These are phyloP conservation scores for Pichia phayaonensis DNA, from an alignment of 805 yeast species.

Conservation along the genomic window DNA sequence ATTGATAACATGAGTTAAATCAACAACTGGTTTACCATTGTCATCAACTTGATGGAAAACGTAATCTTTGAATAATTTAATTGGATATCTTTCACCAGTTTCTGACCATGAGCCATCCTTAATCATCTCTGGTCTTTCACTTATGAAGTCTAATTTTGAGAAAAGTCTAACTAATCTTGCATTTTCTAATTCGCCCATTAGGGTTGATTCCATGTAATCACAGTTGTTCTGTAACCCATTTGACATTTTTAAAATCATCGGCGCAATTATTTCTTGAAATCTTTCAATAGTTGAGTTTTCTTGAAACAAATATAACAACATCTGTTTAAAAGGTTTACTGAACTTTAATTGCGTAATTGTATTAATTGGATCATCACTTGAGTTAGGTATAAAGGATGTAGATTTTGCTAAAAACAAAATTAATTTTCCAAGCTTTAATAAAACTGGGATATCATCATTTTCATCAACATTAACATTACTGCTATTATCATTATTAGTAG, in stretches of 20 bases:
- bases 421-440: conserved; percentile 49
- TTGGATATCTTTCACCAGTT: conserved; percentile 65
- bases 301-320: conserved; percentile 32
- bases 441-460: conserved; percentile 39
- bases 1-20: conserved; percentile 71
- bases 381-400: conserved; percentile 18
- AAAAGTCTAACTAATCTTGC: conserved; percentile 77
- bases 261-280: conserved; percentile 34
- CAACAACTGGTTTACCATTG: conserved; percentile 67
- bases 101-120: conserved; percentile 59
- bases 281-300: conserved; percentile 23
- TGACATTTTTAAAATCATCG: conserved; percentile 38
- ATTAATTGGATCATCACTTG: conserved; percentile 16
- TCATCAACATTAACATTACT: conserved; percentile 16
- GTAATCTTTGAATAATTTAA: conserved; percentile 71
- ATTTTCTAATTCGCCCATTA: conserved; percentile 76
- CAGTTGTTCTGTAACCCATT: conserved; percentile 44
- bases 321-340: conserved; percentile 39
- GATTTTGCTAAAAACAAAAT: conserved; percentile 47
- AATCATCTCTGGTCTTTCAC: conserved; percentile 63
- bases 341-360: conserved; percentile 28
- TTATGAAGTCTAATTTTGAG: conserved; percentile 70
- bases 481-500: conserved; percentile 10
- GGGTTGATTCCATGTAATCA: conserved; percentile 53
- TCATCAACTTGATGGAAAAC: conserved; percentile 82